phyloP scores from a whole-genome alignment of 2,329 filamentous ascomycete genomes.

The Pseudomassariella vexata region DNA sequence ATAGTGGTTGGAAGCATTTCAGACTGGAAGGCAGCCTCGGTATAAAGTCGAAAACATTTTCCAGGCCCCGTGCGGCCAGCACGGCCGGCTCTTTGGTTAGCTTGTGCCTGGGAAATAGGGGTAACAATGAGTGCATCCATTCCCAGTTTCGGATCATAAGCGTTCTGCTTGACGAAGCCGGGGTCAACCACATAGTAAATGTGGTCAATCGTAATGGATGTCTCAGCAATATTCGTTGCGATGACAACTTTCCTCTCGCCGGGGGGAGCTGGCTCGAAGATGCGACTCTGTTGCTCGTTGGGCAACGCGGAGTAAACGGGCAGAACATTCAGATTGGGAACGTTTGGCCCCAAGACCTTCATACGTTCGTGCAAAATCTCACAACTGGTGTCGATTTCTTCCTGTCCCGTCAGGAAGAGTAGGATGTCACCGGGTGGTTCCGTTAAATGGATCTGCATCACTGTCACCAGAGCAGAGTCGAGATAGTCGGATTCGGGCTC shows the following conservation, averaged over 20 bases:
- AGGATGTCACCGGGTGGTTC: constrained; percentile 91
- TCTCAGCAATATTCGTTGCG: constrained; percentile 97
- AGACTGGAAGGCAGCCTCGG: constrained; percentile 88
- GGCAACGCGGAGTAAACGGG: constrained; percentile 96
- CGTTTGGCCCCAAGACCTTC: constrained; percentile 86
- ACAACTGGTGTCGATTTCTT: constrained; percentile 93
- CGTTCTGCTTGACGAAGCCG: constrained; percentile 96
- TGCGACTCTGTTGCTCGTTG: constrained; percentile 86
- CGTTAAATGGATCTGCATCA: constrained; percentile 96
- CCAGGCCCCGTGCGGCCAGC: constrained; percentile 92
- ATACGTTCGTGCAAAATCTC: constrained; percentile 92
- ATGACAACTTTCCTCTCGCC: constrained; percentile 92
- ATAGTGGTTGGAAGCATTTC: constrained; percentile 97
- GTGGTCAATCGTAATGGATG: constrained; percentile 94
- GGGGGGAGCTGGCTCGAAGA: constrained; percentile 87
- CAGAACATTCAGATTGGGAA: constrained; percentile 86
- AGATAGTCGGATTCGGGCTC: constrained; percentile 96
- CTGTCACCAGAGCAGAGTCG: constrained; percentile 87
- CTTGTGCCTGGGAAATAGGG: constrained; percentile 93
- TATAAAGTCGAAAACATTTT: constrained; percentile 94
- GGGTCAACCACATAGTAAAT: constrained; percentile 98
- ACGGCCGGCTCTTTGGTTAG: constrained; percentile 87
- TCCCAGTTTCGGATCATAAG: constrained; percentile 92
- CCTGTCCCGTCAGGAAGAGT: constrained; percentile 94
- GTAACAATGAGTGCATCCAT: constrained; percentile 97